Percentiles rank a stretch among this genome's conserved stretches.
These are phyloP conservation scores for Lophiotrema nucula DNA, from an alignment of 495 filamentous ascomycete species.

Conservation along the genomic window DNA sequence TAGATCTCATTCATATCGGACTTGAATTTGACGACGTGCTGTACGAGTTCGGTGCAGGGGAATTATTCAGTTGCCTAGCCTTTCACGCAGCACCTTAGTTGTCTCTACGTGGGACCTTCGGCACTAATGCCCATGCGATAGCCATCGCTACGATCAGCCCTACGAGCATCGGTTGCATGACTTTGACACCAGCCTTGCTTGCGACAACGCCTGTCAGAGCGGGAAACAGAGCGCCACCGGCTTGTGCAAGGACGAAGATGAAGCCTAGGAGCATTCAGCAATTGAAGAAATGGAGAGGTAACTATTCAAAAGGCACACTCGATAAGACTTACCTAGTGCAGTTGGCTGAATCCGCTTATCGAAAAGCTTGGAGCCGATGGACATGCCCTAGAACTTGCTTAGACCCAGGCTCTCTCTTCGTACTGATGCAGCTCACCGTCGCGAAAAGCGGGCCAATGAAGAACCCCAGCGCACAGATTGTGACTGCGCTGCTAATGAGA, in stretches of 20 bases:
- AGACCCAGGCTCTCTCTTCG: background rate
- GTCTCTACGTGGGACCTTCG: slow-evolving; percentile 2
- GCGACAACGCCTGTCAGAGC: slow-evolving; percentile 30
- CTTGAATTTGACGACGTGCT: too few species aligned
- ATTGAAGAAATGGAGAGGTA: too few species aligned
- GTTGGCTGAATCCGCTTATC: slow-evolving; percentile 13
- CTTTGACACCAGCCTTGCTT: slow-evolving; percentile 28
- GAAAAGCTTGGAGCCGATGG: slow-evolving; percentile 25
- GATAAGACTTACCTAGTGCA: slow-evolving; percentile 7
- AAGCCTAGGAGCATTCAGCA: slow-evolving; percentile 9
- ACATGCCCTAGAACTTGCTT: slow-evolving; percentile 16
- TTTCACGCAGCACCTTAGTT: too few species aligned
- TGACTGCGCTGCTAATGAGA: slow-evolving; percentile 16
- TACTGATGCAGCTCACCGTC: slow-evolving; percentile 14
- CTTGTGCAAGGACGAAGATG: slow-evolving; percentile 33
- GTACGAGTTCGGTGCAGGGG: too few species aligned
- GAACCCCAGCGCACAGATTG: slow-evolving; percentile 21
- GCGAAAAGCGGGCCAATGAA: slow-evolving; percentile 32
- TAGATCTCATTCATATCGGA: too few species aligned
- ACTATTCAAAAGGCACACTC: background rate
- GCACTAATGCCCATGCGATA: slow-evolving; percentile 20
- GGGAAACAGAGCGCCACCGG: slow-evolving; percentile 30
- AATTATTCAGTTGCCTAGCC: too few species aligned
- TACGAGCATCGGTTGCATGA: slow-evolving; percentile 31
- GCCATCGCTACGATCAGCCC: slow-evolving; percentile 21